Evolutionary conservation across 352 stramenopile species (phyloP).

Genomic region (Globisporangium ultimum): DNA sequence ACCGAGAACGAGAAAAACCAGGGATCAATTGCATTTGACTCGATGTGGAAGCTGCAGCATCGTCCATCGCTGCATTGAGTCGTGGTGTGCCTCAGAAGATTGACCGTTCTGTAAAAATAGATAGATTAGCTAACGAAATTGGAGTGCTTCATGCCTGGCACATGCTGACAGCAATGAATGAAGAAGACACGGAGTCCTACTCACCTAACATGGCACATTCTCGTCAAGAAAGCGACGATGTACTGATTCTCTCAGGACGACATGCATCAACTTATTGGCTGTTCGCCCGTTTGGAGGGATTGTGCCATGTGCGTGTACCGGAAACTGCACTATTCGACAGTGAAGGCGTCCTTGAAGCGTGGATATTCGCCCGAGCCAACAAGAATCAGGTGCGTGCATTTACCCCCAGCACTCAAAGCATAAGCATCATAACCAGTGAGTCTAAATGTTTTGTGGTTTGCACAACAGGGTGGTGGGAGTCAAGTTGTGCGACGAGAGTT

Average conservation of each 20-base stretch:
- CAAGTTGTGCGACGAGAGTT: conserved; percentile 14
- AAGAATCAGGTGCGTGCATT: conserved; percentile 8
- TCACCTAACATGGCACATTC: not conserved
- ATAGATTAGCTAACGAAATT: too few relatives aligned
- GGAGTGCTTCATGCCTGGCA: too few relatives aligned
- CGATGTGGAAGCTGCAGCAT: conserved; percentile 45
- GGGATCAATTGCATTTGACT: not conserved
- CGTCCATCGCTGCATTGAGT: conserved; percentile 22
- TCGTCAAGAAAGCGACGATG: not conserved
- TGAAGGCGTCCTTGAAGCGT: conserved; percentile 37
- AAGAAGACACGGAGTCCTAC: too few relatives aligned
- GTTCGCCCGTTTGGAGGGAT: conserved; percentile 23
- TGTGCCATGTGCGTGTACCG: conserved; percentile 20
- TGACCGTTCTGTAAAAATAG: too few relatives aligned
- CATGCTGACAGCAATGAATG: too few relatives aligned
- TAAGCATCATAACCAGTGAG: too few relatives aligned
- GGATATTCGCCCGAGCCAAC: conserved; percentile 18
- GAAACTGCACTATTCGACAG: conserved; percentile 39
- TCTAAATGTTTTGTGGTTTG: not conserved
- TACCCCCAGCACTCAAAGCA: too few relatives aligned
- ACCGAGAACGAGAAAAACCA: not conserved
- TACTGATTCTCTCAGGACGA: conserved; percentile 3
- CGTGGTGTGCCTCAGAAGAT: not conserved
- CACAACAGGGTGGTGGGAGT: not conserved
- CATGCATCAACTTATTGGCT: conserved; percentile 33